A percentile compares a stretch with the other conserved stretches of the same genome.
Conservation (phyloP, 2,329 filamentous ascomycete genomes). For the Cladophialophora carrionii region DNA sequence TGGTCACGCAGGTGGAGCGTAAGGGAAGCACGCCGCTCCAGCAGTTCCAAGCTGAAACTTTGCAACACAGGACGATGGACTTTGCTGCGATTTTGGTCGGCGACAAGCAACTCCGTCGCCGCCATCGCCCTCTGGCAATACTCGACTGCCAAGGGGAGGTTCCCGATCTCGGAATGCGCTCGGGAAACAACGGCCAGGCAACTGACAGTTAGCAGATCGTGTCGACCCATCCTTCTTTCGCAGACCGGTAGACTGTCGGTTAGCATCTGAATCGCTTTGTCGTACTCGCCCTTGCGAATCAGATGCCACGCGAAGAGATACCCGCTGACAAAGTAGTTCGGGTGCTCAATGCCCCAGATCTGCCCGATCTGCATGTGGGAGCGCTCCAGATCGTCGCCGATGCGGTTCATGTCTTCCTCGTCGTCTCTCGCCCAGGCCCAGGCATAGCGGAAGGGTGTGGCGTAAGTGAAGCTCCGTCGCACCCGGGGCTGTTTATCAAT, state of each 20-base stretch:
- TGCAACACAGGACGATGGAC: slow-evolving; percentile 8
- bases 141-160: background rate
- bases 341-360: slow-evolving; percentile 26
- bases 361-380: slow-evolving; percentile 20
- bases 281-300: slow-evolving; percentile 13
- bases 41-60: slow-evolving; percentile 7
- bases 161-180: slow-evolving; percentile 15
- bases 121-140: slow-evolving; percentile 6
- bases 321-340: slow-evolving; percentile 31
- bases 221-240: slow-evolving; percentile 30
- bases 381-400: slow-evolving; percentile 18
- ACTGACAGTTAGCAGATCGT: slow-evolving; percentile 33
- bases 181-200: slow-evolving; percentile 29
- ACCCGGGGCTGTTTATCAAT: slow-evolving; percentile 15
- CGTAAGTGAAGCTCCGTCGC: slow-evolving; percentile 17
- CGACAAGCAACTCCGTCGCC: slow-evolving; percentile 9
- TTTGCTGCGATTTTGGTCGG: slow-evolving; percentile 3
- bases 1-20: slow-evolving; percentile 6
- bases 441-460: slow-evolving; percentile 24
- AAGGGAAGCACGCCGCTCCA: slow-evolving; percentile 3
- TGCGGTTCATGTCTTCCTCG: slow-evolving; percentile 6
- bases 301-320: slow-evolving; percentile 32
- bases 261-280: slow-evolving; percentile 18
- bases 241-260: slow-evolving; percentile 22
- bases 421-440: slow-evolving; percentile 21